Percentiles rank a stretch among this genome's conserved stretches.
phyloP scores from a whole-genome alignment of 768 basidiomycete genomes.

The Boletellus ananiceps region DNA sequence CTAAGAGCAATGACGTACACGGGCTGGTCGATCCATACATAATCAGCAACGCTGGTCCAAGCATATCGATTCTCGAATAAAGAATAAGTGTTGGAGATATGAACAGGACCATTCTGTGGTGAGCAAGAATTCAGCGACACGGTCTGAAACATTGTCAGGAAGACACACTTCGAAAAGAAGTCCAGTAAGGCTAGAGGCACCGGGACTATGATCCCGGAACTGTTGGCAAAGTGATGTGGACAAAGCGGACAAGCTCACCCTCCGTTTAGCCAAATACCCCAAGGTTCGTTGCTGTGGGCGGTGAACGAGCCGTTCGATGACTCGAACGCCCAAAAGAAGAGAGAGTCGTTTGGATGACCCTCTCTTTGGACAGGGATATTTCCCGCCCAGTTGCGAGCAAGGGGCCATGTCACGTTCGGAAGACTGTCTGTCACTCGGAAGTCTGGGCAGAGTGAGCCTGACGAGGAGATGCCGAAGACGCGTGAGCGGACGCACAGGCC shows the following conservation, averaged over 20 bases:
- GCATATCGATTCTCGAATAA: slow-evolving; percentile 48
- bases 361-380: slow-evolving; percentile 57
- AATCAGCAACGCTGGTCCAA: slow-evolving; percentile 60
- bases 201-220: slow-evolving; percentile 41
- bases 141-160: background rate
- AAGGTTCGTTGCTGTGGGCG: slow-evolving; percentile 43
- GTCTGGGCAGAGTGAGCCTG: slow-evolving; percentile 35
- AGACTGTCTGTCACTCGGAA: slow-evolving; percentile 52
- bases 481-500: slow-evolving; percentile 40
- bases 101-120: slow-evolving; percentile 66
- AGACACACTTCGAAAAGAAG: slow-evolving; percentile 58
- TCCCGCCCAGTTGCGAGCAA: slow-evolving; percentile 55
- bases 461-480: background rate
- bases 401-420: slow-evolving; percentile 57
- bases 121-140: background rate
- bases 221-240: background rate
- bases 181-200: slow-evolving; percentile 65
- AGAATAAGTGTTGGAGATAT: slow-evolving; percentile 47
- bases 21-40: slow-evolving; percentile 72
- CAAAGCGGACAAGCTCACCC: slow-evolving; percentile 39
- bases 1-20: slow-evolving; percentile 35
- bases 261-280: slow-evolving; percentile 74
- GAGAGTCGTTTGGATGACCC: slow-evolving; percentile 58
- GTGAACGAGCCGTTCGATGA: slow-evolving; percentile 54
- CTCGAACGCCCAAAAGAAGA: slow-evolving; percentile 66